phyloP scores from a whole-genome alignment of 768 basidiomycete species.

The Leccinum longicurvipes region DNA sequence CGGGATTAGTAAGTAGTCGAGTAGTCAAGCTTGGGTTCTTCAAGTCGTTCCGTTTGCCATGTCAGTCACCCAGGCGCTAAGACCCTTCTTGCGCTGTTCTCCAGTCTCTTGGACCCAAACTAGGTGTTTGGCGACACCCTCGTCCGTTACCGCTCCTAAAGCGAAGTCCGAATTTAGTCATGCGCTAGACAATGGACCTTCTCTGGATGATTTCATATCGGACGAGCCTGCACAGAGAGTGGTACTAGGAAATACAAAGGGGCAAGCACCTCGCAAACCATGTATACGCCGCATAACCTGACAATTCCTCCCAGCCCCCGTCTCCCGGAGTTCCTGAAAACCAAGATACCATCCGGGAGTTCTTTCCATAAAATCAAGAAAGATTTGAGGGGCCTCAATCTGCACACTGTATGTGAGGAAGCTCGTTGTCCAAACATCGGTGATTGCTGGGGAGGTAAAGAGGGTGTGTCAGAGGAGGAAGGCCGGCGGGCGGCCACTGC shows the following conservation, averaged over 20 bases:
- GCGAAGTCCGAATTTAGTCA: constrained; percentile 46
- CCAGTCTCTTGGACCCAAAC: constrained; percentile 17
- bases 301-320: constrained; percentile 55
- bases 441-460: constrained; percentile 97
- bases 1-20: constrained; percentile 12
- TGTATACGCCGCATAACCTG: neutral
- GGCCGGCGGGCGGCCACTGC: constrained; percentile 87
- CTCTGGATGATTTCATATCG: constrained; percentile 80
- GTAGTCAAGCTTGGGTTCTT: neutral
- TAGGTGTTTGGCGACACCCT: constrained; percentile 48
- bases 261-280: constrained; percentile 40
- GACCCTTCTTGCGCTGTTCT: constrained; percentile 12
- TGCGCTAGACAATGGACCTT: constrained; percentile 61
- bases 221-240: constrained; percentile 54
- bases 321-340: constrained; percentile 85
- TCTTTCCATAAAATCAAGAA: constrained; percentile 94
- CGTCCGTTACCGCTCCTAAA: constrained; percentile 27
- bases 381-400: constrained; percentile 83
- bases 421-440: constrained; percentile 99
- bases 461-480: constrained; percentile 60
- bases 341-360: constrained; percentile 82
- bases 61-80: constrained; percentile 8
- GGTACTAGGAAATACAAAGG: constrained; percentile 66
- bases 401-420: constrained; percentile 98
- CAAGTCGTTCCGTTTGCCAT: constrained; percentile 2